Base-by-base conservation (phyloP, 164 flowering plant species). In the Aristolochia contorta region DNA sequence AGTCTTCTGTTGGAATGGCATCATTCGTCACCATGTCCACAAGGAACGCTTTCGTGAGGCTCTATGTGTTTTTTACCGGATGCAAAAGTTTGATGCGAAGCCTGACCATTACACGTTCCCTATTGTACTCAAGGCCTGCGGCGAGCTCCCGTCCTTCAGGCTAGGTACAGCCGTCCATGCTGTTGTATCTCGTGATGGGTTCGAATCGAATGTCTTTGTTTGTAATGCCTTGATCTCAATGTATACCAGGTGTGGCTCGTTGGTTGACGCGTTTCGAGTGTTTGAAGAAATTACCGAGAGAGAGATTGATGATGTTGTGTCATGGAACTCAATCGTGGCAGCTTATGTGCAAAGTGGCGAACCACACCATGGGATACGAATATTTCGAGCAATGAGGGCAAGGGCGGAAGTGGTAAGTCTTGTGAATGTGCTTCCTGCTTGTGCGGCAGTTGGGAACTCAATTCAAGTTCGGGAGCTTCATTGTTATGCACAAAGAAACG, bases 261-360 rank as follows among this genome's bases (percentile, higher is more conserved):
- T 76, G 67, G 73, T 48, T 0, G 59, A 69, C 25, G 90, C 85
- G 1, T 65, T 68, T 18, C 61, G 77, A 51, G 50, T 83, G 81
- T 89, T 89, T 55, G 85, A 81, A 58, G 82, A 85, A 70, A 58
- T 80, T 82, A 47, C 18, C 56, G 64, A 69, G 25, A 71, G 83
- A 69, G 76, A 74, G 57, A 47, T 84, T 1, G 58, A 20, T 4
- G 96, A 88, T 68, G 68, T 70, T 18, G 72, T 85, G 15, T 82
- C 90, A 0, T 88, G 96, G 96, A 88, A 85, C 61, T 82, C 92
- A 21, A 79, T 88, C 53, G 71, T 80, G 30, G 75, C 82, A 6
- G 81, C 77, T 41, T 78, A 76, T 71, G 69, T 78, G 19, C 84
- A 81, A 65, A 61, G 56, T 57, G 80, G 79, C 3, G 71, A 84